A percentile compares a stretch with the other conserved stretches of the same genome.
phyloP scores from a whole-genome alignment of 805 yeast species.

The Candida incommunis region DNA sequence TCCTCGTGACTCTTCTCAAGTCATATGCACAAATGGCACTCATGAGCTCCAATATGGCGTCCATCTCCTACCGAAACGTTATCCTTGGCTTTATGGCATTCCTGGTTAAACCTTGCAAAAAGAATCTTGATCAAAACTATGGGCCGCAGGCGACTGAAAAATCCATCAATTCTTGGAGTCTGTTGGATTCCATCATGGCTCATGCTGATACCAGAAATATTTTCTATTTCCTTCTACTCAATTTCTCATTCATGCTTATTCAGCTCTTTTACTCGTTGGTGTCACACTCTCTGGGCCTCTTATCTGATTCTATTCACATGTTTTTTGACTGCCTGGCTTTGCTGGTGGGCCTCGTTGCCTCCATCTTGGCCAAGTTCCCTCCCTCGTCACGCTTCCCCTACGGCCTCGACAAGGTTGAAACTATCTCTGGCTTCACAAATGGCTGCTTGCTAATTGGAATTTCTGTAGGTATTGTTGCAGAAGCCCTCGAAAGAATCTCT shows the following conservation, averaged over 20 bases:
- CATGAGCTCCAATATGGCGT: conserved; percentile 7
- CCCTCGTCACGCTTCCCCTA: conserved; percentile 68
- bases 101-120: conserved; percentile 1
- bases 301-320: conserved; percentile 95
- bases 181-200: conserved; percentile 25
- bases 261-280: conserved; percentile 85
- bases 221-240: conserved; percentile 70
- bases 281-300: conserved; percentile 78
- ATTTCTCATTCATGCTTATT: conserved; percentile 86
- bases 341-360: conserved; percentile 80
- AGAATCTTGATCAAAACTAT: neutral
- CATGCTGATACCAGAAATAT: conserved; percentile 74
- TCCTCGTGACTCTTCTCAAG: conserved; percentile 7
- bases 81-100: conserved; percentile 5
- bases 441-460: conserved; percentile 82
- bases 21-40: conserved; percentile 10
- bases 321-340: conserved; percentile 86
- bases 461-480: conserved; percentile 74
- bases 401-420: conserved; percentile 74
- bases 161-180: conserved; percentile 9
- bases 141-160: neutral
- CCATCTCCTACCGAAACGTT: conserved; percentile 2
- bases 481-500: conserved; percentile 68
- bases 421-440: conserved; percentile 89
- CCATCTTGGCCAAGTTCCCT: conserved; percentile 44